Evolutionary conservation across 306 rosid species (phyloP), one percentile per base, ranked within the genome.

Genomic region (Cicer chorassanicum): DNA sequence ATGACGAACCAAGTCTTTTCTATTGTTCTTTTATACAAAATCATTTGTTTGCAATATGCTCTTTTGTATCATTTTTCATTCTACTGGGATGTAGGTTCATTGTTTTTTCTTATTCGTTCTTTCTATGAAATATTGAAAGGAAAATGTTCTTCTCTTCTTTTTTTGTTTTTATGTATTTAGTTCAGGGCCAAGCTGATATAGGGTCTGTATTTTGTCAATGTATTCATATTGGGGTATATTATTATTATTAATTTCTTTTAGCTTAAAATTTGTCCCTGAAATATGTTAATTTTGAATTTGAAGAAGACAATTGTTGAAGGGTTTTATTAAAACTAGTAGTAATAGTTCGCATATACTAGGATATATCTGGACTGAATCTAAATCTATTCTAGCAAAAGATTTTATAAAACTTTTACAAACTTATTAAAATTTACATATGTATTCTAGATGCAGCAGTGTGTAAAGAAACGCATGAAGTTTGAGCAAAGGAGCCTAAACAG

Each of bases 31-130:
- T 38, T 64, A 78, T 79, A 82, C 89, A 77, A 74, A 83, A 78
- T 78, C 85, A 84, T 86, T 87, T 81, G 77, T 89, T 88, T 46
- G 75, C 85, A 80, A 80, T 72, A 55, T 69, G 80, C 87, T 38
- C 57, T 49, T 24, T 24, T 46, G 77, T 81, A 82, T 78, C 70
- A 77, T 83, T 83, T 79, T 84, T 70, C 43, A 13, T 38, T 90
- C 75, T 44, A 81, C 76, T 24, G 75, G 79, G 78, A 84, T 70
- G 81, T 80, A 83, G 80, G 74, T 64, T 75, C 81, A 73, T 51
- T 84, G 78, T 59, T 82, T 59, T 82, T 76, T 81, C 65, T 67
- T 68, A 73, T 78, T 76, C 71, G 57, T 70, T 65, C 44, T 78
- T 79, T 82, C 57, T 78, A 15, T 68, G 78, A 71, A 67, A 67